phyloP scores from a whole-genome alignment of 305 asterid species.

The Plantago rigida region DNA sequence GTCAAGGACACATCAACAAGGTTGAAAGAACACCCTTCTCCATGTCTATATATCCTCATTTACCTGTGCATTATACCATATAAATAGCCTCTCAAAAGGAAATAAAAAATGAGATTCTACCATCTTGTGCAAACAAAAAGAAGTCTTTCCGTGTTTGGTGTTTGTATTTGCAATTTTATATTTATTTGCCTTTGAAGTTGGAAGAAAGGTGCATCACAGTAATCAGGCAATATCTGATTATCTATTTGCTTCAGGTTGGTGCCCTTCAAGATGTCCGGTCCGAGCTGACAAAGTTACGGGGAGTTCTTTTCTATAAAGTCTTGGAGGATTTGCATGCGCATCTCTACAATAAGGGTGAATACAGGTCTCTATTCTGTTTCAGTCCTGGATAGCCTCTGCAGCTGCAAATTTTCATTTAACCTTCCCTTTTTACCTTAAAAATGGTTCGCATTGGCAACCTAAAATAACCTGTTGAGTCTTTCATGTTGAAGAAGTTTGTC shows the following conservation, averaged over 20 bases:
- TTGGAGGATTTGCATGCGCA: slow-evolving; percentile 96
- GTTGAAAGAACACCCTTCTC: no score
- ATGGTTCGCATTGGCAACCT: slow-evolving; percentile 14
- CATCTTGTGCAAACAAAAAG: background rate
- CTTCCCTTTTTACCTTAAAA: background rate
- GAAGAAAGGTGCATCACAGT: background rate
- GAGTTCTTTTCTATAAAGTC: slow-evolving; percentile 82
- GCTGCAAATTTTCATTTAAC: slow-evolving; percentile 3
- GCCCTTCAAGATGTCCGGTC: slow-evolving; percentile 99
- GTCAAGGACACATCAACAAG: no score
- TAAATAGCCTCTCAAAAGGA: background rate
- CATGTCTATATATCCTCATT: background rate
- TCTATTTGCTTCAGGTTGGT: slow-evolving; percentile 70
- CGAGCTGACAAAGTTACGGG: slow-evolving; percentile 85
- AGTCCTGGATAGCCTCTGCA: slow-evolving; percentile 20
- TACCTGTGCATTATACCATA: background rate
- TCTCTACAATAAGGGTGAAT: slow-evolving; percentile 93
- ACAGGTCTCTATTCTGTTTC: slow-evolving; percentile 46
- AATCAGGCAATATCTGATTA: slow-evolving; percentile 18
- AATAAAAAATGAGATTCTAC: background rate
- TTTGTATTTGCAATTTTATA: background rate
- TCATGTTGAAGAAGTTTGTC: slow-evolving; percentile 16
- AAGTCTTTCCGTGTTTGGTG: background rate
- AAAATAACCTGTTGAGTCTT: slow-evolving; percentile 20
- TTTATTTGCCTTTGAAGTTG: slow-evolving; percentile 23